Conservation (phyloP, 2,329 filamentous ascomycete species). For the Gyromitra esculenta region DNA sequence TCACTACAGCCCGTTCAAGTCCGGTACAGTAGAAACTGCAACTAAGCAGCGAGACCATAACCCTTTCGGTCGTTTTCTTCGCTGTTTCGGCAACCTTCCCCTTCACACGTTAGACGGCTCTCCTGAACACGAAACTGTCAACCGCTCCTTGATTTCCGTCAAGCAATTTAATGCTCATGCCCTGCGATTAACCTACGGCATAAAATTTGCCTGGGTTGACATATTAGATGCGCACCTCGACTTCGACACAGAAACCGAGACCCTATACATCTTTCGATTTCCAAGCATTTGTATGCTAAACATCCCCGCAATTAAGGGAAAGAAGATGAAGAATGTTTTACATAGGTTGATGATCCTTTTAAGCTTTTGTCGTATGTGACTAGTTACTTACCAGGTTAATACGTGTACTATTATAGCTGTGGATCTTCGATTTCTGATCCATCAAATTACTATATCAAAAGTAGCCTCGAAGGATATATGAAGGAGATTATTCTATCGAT, state of each 20-base stretch:
- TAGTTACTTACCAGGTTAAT: not conserved
- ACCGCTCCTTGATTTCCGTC: no score
- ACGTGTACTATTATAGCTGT: not conserved
- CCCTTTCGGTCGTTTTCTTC: not conserved
- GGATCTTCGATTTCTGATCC: not conserved
- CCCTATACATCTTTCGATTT: not conserved
- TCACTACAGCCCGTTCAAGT: not conserved
- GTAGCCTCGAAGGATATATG: not conserved
- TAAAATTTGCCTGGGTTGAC: constrained; percentile 1
- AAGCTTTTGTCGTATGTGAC: not conserved
- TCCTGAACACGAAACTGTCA: not conserved
- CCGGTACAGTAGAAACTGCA: not conserved
- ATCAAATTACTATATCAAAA: not conserved
- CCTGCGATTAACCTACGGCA: not conserved
- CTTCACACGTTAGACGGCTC: not conserved
- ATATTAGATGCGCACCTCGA: constrained; percentile 10
- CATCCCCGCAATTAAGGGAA: not conserved
- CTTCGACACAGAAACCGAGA: not conserved
- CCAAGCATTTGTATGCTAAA: constrained; percentile 12
- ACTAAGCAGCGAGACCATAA: not conserved
- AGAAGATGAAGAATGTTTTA: not conserved
- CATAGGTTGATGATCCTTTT: not conserved
- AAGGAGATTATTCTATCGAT: constrained; percentile 3
- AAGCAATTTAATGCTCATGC: not conserved
- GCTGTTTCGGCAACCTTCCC: not conserved